A percentile compares a stretch with the other conserved stretches of the same genome.
These are phyloP conservation scores for Talaromyces sp. DNA, from an alignment of 2,329 filamentous ascomycete genomes.

Conservation along the genomic window DNA sequence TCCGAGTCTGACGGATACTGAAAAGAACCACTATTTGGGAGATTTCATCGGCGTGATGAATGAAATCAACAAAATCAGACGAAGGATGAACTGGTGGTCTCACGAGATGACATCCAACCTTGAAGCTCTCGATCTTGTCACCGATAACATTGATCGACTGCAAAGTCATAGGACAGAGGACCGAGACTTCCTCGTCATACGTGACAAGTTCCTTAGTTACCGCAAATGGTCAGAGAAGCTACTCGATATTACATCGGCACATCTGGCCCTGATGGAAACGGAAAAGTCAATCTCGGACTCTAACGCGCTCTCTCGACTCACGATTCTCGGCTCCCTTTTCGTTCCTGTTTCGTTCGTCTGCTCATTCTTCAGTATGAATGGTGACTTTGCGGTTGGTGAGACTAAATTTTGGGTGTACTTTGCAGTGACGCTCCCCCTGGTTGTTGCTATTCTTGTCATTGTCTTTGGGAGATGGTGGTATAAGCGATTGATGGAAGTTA, in stretches of 20 bases:
- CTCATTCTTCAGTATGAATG: slow-evolving; percentile 4
- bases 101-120: background rate
- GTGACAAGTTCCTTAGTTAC: slow-evolving; percentile 3
- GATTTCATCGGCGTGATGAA: background rate
- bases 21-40: slow-evolving; percentile 1
- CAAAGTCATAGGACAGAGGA: background rate
- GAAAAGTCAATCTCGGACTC: slow-evolving; percentile 7
- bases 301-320: background rate
- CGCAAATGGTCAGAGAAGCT: background rate
- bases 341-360: background rate
- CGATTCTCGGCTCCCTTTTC: background rate
- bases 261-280: background rate
- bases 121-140: slow-evolving; percentile 5
- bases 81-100: slow-evolving; percentile 16
- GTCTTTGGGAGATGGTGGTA: slow-evolving; percentile 2
- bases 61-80: slow-evolving; percentile 11
- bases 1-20: background rate
- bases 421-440: background rate
- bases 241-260: background rate
- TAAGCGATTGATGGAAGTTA: background rate
- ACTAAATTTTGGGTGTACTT: slow-evolving; percentile 2
- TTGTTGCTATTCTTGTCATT: slow-evolving; percentile 3
- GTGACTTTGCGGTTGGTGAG: background rate
- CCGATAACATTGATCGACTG: slow-evolving; percentile 3
- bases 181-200: slow-evolving; percentile 5